phyloP scores from a whole-genome alignment of 2,329 filamentous ascomycete genomes.

The Ophiostoma australiae region DNA sequence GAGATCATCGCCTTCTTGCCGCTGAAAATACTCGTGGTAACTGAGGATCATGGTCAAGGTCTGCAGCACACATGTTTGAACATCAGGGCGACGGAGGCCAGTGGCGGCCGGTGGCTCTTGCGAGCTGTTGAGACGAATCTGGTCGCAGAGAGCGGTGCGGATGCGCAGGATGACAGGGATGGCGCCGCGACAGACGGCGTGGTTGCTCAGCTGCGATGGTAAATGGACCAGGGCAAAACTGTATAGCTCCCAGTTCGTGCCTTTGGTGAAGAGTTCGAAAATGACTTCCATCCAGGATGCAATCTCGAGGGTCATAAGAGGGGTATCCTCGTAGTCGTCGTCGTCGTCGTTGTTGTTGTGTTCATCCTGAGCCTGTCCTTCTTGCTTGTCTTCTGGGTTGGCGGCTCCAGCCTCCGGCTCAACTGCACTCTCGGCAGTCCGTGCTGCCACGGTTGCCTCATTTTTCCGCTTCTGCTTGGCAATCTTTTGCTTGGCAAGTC shows the following conservation, averaged over 20 bases:
- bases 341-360: neutral
- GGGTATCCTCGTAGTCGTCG: neutral
- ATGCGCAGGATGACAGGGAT: constrained; percentile 71
- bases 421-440: neutral
- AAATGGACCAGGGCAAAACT: constrained; percentile 84
- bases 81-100: constrained; percentile 78
- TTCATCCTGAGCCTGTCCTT: neutral
- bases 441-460: neutral
- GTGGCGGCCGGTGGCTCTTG: constrained; percentile 75
- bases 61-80: constrained; percentile 84
- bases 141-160: constrained; percentile 72
- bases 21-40: constrained; percentile 80
- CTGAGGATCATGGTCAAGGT: constrained; percentile 81
- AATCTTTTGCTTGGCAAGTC: neutral
- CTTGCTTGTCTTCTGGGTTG: neutral
- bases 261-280: constrained; percentile 66
- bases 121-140: constrained; percentile 71
- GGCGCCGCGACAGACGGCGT: constrained; percentile 72
- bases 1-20: constrained; percentile 82
- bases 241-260: constrained; percentile 85
- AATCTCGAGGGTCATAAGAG: constrained; percentile 47
- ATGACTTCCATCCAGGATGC: constrained; percentile 72
- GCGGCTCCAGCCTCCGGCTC: neutral
- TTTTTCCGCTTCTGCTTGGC: constrained; percentile 20
- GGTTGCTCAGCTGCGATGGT: constrained; percentile 83